Evolutionary conservation across 1,284 basidiomycete species (phyloP), one percentile per base, ranked within the genome.

Genomic region (Phellinidium pouzarii): DNA sequence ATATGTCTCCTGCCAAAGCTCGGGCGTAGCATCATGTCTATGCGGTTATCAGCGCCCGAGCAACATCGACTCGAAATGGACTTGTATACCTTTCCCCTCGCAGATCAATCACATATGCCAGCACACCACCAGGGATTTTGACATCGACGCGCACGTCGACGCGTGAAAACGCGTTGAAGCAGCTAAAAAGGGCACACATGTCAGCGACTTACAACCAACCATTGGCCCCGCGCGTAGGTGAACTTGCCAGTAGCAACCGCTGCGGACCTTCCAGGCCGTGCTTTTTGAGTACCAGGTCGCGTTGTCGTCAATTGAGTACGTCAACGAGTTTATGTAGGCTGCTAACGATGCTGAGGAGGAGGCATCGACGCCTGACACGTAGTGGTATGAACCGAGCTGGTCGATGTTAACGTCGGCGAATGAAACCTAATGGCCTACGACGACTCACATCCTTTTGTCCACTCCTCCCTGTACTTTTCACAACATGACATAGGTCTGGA

Each of bases 101-200:
- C 50, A 96, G 69, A 68, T 99, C 96, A 22, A 99, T 85, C 25
- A 92, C 86, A 67, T 97, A 98, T 6, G 95, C 91, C 61, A 89
- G 84, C 2, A 99, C 96, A 22, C 94, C 94, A 40, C 95, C 95
- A 0, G 96, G 96, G 48, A 99, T 99, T 69, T 95, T 95, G 54
- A 98, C 96, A 60, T 99, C 95, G 5, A 99, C 94, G 40, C 95
- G 82, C 22, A 99, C 85, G 64, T 99, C 96, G 36, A 99, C 91
- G 19, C 96, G 77, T 38, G 94, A 95, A 66, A 99, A 99, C 12
- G 96, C 96, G 66, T 99, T 96, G 74, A 97, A 99, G 69, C 94
- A 96, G 68, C 89, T 91, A 59, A 3, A n/a, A n/a, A 34, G 27
- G 31, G 4, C 37, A n/a, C 9, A 38, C 54, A 7, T 34, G 20